Conservation (phyloP, 208 protist species). For the Tritrichomonas foetus region DNA sequence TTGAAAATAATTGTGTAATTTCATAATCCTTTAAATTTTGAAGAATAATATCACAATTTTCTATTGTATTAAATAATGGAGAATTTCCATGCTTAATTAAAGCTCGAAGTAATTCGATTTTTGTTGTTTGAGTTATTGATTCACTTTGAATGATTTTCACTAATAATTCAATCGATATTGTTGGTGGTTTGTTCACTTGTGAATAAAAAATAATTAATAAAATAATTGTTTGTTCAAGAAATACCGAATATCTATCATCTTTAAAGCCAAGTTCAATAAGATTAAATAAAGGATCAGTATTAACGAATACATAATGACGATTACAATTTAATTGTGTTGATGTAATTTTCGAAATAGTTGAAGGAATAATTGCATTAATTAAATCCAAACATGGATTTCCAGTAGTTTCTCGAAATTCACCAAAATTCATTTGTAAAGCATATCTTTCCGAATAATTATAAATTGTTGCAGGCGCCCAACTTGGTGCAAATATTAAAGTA, state of each 20-base stretch:
- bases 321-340: background rate
- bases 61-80: background rate
- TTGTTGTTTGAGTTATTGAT: background rate
- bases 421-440: background rate
- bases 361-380: background rate
- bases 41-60: background rate
- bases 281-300: background rate
- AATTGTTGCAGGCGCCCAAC: background rate
- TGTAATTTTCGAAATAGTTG: background rate
- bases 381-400: background rate
- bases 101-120: background rate
- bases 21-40: background rate
- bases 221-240: background rate
- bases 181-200: background rate
- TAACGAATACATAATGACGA: background rate
- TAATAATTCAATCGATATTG: background rate
- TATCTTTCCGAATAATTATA: background rate
- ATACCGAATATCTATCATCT: slow-evolving; percentile 23
- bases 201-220: background rate
- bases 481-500: background rate
- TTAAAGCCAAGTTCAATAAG: background rate
- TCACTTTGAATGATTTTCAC: background rate
- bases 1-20: background rate
- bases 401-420: too few relatives aligned
- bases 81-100: background rate